Percentiles rank a stretch among this genome's conserved stretches.
These are phyloP conservation scores for Solanum peruvianum DNA, from an alignment of 257 asterid species.

Conservation along the genomic window DNA sequence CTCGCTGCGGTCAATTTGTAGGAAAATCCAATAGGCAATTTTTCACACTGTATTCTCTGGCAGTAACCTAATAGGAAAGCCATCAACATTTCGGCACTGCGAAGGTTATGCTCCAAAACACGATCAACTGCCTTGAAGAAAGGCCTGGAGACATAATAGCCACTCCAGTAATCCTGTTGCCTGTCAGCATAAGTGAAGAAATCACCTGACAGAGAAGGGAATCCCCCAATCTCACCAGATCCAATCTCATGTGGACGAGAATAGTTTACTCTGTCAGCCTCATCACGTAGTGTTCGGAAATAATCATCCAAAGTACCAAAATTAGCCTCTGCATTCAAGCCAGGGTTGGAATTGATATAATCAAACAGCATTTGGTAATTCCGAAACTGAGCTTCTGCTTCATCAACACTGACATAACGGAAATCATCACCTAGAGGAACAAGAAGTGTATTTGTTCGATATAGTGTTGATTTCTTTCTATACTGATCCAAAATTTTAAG, in stretches of 20 bases:
- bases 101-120: constrained; percentile 89
- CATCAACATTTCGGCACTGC: constrained; percentile 94
- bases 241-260: constrained; percentile 65
- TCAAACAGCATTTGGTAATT: constrained; percentile 86
- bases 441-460: constrained; percentile 93
- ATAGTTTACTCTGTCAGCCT: constrained; percentile 77
- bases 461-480: constrained; percentile 77
- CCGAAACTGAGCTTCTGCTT: constrained; percentile 98
- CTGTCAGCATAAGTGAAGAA: constrained; percentile 95
- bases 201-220: constrained; percentile 91
- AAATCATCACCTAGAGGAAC: constrained; percentile 98
- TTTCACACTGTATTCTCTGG: constrained; percentile 82
- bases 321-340: constrained; percentile 84
- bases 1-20: constrained; percentile 88
- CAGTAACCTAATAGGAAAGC: constrained; percentile 77
- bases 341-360: constrained; percentile 76
- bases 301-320: constrained; percentile 95
- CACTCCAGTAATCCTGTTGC: constrained; percentile 96
- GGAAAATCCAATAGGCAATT: constrained; percentile 71
- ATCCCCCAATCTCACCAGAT: constrained; percentile 78
- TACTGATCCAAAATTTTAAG: constrained; percentile 77
- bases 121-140: constrained; percentile 98
- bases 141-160: constrained; percentile 96
- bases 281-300: constrained; percentile 68
- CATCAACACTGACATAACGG: constrained; percentile 86